Evolutionary conservation across 1,284 basidiomycete species (phyloP).

Genomic region (Malassezia japonica): DNA sequence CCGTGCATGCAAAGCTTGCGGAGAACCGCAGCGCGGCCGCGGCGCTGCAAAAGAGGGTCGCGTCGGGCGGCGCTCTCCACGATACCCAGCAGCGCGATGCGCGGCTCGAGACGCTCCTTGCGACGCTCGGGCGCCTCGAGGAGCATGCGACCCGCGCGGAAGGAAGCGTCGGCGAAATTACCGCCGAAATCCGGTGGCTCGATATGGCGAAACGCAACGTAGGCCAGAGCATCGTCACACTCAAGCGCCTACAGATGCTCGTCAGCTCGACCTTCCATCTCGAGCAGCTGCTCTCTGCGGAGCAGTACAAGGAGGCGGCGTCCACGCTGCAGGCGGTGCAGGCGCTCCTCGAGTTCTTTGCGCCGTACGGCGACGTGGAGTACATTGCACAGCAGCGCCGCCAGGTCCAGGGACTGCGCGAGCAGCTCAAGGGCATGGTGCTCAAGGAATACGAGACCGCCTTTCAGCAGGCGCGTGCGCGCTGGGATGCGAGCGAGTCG

Average conservation of each 20-base stretch:
- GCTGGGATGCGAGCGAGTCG: slow-evolving; percentile 23
- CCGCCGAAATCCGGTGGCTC: slow-evolving; percentile 87
- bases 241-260: slow-evolving; percentile 87
- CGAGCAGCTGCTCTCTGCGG: slow-evolving; percentile 31
- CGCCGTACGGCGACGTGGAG: slow-evolving; percentile 30
- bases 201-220: slow-evolving; percentile 87
- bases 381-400: slow-evolving; percentile 31
- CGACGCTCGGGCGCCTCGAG: slow-evolving; percentile 83
- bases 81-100: neutral
- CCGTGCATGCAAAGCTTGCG: neutral
- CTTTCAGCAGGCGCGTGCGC: slow-evolving; percentile 29
- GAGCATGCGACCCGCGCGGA: slow-evolving; percentile 70
- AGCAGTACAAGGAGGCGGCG: slow-evolving; percentile 37
- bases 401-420: slow-evolving; percentile 30
- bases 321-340: slow-evolving; percentile 39
- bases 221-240: slow-evolving; percentile 68
- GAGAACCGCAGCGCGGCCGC: neutral
- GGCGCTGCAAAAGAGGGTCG: neutral
- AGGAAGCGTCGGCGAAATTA: slow-evolving; percentile 86
- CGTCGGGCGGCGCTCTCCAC: slow-evolving; percentile 3
- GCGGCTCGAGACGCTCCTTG: slow-evolving; percentile 55
- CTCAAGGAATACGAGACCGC: slow-evolving; percentile 39
- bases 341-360: slow-evolving; percentile 40
- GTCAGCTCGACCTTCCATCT: slow-evolving; percentile 38
- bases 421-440: slow-evolving; percentile 23